Evolutionary conservation across 805 yeast species (phyloP).

Genomic region (Helenozyma baotianmanensis): DNA sequence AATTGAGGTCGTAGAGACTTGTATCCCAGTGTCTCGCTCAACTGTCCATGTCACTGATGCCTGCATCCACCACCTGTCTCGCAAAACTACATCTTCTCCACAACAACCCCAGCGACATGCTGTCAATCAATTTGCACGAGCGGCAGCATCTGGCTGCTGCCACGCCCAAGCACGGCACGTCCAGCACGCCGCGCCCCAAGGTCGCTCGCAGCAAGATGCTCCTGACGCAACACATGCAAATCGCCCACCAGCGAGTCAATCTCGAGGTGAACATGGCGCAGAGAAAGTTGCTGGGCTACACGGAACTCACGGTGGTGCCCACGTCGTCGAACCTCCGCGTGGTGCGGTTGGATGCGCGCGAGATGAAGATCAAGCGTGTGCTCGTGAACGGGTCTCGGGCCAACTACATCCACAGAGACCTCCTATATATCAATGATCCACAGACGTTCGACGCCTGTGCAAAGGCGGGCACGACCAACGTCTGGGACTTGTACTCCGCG

Average conservation of each 20-base stretch:
- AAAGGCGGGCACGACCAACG: slow-evolving; percentile 20
- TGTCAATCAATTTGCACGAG: slow-evolving; percentile 7
- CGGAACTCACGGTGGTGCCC: slow-evolving; percentile 82
- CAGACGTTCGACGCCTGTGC: slow-evolving; percentile 25
- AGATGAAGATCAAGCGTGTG: slow-evolving; percentile 60
- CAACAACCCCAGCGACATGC: slow-evolving; percentile 3
- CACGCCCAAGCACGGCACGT: slow-evolving; percentile 11
- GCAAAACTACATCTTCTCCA: neutral
- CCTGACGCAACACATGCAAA: slow-evolving; percentile 49
- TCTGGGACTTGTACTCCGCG: slow-evolving; percentile 41
- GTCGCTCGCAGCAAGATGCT: slow-evolving; percentile 10
- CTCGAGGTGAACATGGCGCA: slow-evolving; percentile 75
- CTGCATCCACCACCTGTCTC: too few relatives aligned
- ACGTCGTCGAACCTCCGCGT: slow-evolving; percentile 50
- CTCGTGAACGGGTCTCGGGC: slow-evolving; percentile 55
- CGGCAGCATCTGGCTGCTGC: slow-evolving; percentile 14
- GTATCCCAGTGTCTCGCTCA: too few relatives aligned
- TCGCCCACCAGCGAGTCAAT: slow-evolving; percentile 80
- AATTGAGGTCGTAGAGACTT: too few relatives aligned
- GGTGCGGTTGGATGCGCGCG: slow-evolving; percentile 76
- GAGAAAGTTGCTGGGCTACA: slow-evolving; percentile 58
- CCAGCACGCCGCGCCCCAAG: slow-evolving; percentile 12
- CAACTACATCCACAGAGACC: slow-evolving; percentile 53
- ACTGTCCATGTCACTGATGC: too few relatives aligned
- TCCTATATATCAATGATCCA: slow-evolving; percentile 37